phyloP scores from a whole-genome alignment of 2,329 filamentous ascomycete genomes.

The Scleromitrula shiraiana region DNA sequence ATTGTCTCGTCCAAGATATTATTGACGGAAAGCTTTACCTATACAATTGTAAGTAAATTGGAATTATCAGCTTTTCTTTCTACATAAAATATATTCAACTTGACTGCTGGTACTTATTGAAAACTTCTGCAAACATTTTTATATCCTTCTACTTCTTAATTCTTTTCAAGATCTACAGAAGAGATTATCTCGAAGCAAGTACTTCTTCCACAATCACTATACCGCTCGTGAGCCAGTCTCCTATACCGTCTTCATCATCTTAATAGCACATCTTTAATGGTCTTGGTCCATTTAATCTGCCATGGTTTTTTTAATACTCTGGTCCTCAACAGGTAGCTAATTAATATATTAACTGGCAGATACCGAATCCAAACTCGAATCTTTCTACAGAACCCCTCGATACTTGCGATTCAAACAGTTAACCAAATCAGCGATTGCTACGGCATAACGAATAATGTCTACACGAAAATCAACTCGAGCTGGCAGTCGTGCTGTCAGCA shows the following conservation, averaged over 20 bases:
- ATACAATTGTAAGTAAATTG: conserved; percentile 10
- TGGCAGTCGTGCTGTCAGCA: conserved; percentile 19
- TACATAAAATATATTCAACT: background rate
- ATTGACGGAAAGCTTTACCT: too few relatives aligned
- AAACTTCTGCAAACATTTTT: background rate
- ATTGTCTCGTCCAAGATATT: too few relatives aligned
- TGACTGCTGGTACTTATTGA: background rate
- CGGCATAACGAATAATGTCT: conserved; percentile 17
- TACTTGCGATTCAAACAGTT: background rate
- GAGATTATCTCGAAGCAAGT: background rate
- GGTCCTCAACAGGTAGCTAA: background rate
- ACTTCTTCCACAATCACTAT: background rate
- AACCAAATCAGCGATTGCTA: background rate
- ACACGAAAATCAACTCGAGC: conserved; percentile 21
- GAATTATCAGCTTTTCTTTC: background rate
- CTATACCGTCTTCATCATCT: background rate
- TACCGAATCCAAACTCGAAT: background rate
- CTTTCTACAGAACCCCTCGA: background rate
- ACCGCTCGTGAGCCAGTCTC: background rate
- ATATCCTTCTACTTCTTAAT: background rate
- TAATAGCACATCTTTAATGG: background rate
- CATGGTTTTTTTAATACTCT: too few relatives aligned
- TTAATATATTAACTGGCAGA: background rate
- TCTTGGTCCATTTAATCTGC: too few relatives aligned
- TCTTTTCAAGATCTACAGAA: background rate